Evolutionary conservation across 2,329 filamentous ascomycete genomes (phyloP).

Genomic region (Nemania diffusa): DNA sequence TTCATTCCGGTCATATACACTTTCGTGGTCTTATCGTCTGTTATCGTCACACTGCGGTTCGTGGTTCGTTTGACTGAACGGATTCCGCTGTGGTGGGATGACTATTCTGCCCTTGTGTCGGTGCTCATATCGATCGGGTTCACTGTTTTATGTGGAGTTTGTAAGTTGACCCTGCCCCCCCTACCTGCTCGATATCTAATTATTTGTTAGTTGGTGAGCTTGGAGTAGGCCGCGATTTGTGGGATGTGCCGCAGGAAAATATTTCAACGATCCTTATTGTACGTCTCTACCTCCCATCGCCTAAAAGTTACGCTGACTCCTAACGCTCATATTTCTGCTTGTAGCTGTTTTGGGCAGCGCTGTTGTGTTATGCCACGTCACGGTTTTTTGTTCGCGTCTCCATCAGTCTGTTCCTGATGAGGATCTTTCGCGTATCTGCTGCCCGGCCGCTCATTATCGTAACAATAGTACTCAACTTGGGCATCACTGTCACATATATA

Average conservation of each 20-base stretch:
- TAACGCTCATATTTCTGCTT: background rate
- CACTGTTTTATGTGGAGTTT: slow-evolving; percentile 11
- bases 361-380: slow-evolving; percentile 17
- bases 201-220: background rate
- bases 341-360: slow-evolving; percentile 18
- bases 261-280: slow-evolving; percentile 15
- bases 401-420: slow-evolving; percentile 21
- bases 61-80: slow-evolving; percentile 14
- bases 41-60: slow-evolving; percentile 14
- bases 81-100: slow-evolving; percentile 19
- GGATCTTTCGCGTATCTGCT: slow-evolving; percentile 15
- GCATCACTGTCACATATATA: slow-evolving; percentile 19
- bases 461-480: slow-evolving; percentile 22
- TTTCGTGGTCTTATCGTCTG: slow-evolving; percentile 9
- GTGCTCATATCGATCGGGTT: slow-evolving; percentile 15
- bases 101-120: slow-evolving; percentile 8
- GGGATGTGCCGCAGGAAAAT: slow-evolving; percentile 15
- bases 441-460: slow-evolving; percentile 12
- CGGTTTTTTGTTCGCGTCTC: slow-evolving; percentile 20
- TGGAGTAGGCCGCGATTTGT: slow-evolving; percentile 13
- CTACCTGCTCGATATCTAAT: background rate
- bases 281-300: background rate
- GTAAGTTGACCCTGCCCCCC: background rate
- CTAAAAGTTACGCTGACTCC: background rate
- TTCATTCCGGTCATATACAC: slow-evolving; percentile 11